Base-by-base conservation (phyloP, 345 rosid species). In the Cardiospermum halicacabum region DNA sequence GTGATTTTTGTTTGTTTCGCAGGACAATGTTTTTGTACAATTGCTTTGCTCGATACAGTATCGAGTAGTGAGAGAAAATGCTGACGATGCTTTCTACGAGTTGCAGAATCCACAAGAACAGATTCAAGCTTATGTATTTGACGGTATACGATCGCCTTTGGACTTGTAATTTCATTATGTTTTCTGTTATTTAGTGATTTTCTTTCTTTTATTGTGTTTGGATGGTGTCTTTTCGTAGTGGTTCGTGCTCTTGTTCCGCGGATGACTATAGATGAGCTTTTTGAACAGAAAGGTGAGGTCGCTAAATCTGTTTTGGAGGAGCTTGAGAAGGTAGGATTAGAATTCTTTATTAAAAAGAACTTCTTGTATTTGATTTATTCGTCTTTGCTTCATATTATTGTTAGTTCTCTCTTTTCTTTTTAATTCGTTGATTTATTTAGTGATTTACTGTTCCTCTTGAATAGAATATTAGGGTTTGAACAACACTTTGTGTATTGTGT, bases 81-180 rank as follows among this genome's bases (percentile, higher is more conserved):
- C 99, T 22, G 99, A 89, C 77, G 97, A 95, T 86, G 99, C 99
- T 2, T 95, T 87, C 71, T 91, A 95, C 47, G 99, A 95, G 78
- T 76, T 95, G 66, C 96, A 91, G 58, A 91, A 89, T 74, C 98
- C 99, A 16, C 56, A 42, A 65, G 96, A 95, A 79, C 99, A 95
- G 83, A 91, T 95, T 72, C 97, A 84, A 78, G 89, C 97, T 54
- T 89, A 91, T 70, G 97, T 95, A 0, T 91, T 95, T 81, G 97
- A 95, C 66, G 97, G 99, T 94, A 78, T 48, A 58, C 9, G 11
- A 59, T 5, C 37, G 48, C 49, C 28, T 49, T 11, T n/a, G n/a
- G 3, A 19, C 11, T 2, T 22, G 11, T 19, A 16, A 13, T 8
- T 24, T 11, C 5, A 1, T 0, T 8, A n/a, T 7, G 1, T 13